Conservation (phyloP, 108 stramenopile genomes). For the Cyclotella kingstonii region DNA sequence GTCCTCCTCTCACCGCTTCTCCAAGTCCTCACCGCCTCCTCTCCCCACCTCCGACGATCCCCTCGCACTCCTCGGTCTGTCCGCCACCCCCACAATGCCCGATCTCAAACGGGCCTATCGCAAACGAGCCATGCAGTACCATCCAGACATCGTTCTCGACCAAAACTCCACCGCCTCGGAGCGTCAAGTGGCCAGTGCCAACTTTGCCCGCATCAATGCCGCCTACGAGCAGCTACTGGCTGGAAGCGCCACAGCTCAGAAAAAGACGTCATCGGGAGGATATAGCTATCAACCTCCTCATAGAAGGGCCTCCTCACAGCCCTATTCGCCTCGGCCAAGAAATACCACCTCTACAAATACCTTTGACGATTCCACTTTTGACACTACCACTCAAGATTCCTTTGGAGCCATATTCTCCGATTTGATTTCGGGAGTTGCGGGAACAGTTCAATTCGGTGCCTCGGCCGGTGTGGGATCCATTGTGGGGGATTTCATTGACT, state of each 20-base stretch:
- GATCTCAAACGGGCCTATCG: slow-evolving; percentile 81
- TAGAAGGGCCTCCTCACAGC: slow-evolving; percentile 45
- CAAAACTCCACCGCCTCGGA: slow-evolving; percentile 53
- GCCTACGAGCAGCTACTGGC: slow-evolving; percentile 74
- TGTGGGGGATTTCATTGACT: slow-evolving; percentile 74
- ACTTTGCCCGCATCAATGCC: slow-evolving; percentile 80
- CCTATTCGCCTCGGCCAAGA: slow-evolving; percentile 33
- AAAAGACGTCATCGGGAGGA: slow-evolving; percentile 17
- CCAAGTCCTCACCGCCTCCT: slow-evolving; percentile 36
- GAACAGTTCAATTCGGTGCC: slow-evolving; percentile 40
- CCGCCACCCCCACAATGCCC: slow-evolving; percentile 52
- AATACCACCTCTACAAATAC: slow-evolving; percentile 40
- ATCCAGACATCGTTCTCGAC: slow-evolving; percentile 71
- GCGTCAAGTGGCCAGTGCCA: slow-evolving; percentile 63
- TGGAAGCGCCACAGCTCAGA: slow-evolving; percentile 11
- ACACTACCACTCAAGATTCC: slow-evolving; percentile 74
- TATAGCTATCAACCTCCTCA: slow-evolving; percentile 73
- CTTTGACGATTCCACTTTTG: slow-evolving; percentile 60
- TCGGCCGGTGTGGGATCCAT: slow-evolving; percentile 44
- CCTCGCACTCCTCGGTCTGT: slow-evolving; percentile 46
- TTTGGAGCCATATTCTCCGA: slow-evolving; percentile 78
- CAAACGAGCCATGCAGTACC: slow-evolving; percentile 73
- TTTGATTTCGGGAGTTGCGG: slow-evolving; percentile 59
- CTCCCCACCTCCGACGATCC: slow-evolving; percentile 45
- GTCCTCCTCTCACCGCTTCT: slow-evolving; percentile 2